Conservation (phyloP, 2,329 filamentous ascomycete genomes). For the Magnaporthiopsis rhizophila region DNA sequence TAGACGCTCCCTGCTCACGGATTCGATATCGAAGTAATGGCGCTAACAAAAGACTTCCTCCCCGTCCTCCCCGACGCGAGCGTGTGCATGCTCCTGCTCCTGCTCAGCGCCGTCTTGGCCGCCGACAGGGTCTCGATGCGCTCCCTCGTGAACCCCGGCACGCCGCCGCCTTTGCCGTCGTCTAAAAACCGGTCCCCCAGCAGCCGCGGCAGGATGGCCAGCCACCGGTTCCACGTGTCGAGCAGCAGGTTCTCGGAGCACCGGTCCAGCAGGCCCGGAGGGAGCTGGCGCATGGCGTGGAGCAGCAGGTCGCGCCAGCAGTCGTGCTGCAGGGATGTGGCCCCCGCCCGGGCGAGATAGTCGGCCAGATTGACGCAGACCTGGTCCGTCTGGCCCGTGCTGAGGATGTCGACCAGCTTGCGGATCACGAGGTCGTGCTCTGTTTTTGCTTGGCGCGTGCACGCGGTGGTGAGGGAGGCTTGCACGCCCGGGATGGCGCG, state of each 20-base stretch:
- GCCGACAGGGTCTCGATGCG: neutral
- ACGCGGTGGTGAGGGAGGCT: neutral
- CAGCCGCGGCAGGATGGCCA: neutral
- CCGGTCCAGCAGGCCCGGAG: neutral
- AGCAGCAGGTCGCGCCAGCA: neutral
- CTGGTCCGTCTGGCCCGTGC: neutral
- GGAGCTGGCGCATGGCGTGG: neutral
- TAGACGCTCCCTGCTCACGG: too few species aligned
- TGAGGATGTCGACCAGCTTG: neutral
- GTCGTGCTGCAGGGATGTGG: neutral
- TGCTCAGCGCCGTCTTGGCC: neutral
- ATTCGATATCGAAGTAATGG: neutral
- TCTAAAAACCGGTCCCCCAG: neutral
- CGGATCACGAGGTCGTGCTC: neutral
- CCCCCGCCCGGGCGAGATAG: neutral
- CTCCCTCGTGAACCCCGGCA: neutral
- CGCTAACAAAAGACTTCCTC: neutral
- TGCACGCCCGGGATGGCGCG: neutral
- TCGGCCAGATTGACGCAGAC: neutral
- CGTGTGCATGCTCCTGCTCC: neutral
- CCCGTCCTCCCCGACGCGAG: neutral
- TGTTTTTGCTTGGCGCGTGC: neutral
- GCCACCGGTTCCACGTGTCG: neutral
- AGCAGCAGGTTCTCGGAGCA: neutral
- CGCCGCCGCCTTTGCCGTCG: too few species aligned